Percentiles rank a stretch among this genome's conserved stretches.
phyloP scores from a whole-genome alignment of 2,329 filamentous ascomycete genomes.

The Diaporthe citrichinensis region DNA sequence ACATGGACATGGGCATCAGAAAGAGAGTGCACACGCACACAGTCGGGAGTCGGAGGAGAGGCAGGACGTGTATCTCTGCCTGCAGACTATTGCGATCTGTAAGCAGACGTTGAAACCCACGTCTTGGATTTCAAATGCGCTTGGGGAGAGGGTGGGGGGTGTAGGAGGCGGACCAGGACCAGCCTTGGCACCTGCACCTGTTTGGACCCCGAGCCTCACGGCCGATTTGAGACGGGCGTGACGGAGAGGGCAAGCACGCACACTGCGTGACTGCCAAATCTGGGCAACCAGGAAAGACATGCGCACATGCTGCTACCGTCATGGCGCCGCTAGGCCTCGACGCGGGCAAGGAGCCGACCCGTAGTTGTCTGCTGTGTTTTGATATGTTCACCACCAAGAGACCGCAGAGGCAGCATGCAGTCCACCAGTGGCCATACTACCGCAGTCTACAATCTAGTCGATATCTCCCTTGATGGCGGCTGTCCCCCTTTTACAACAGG shows the following conservation, averaged over 20 bases:
- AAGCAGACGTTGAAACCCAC: conserved; percentile 26
- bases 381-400: not conserved
- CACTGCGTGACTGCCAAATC: conserved; percentile 7
- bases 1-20: not conserved
- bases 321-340: not conserved
- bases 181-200: conserved; percentile 14
- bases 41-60: not conserved
- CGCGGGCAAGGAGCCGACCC: not conserved
- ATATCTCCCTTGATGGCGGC: not conserved
- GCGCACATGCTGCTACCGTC: not conserved
- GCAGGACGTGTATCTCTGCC: not conserved
- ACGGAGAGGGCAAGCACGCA: not conserved
- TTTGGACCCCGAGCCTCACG: not conserved
- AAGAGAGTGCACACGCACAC: not conserved
- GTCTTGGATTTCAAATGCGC: conserved; percentile 31
- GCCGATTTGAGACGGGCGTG: conserved; percentile 13
- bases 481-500: not conserved
- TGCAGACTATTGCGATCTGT: conserved; percentile 16
- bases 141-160: not conserved
- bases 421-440: not conserved
- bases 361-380: not conserved
- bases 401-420: not conserved
- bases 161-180: not conserved
- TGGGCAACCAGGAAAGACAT: not conserved
- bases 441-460: not conserved